Evolutionary conservation across 257 asterid genomes (phyloP).

Genomic region (Thymus quinquecostatus): DNA sequence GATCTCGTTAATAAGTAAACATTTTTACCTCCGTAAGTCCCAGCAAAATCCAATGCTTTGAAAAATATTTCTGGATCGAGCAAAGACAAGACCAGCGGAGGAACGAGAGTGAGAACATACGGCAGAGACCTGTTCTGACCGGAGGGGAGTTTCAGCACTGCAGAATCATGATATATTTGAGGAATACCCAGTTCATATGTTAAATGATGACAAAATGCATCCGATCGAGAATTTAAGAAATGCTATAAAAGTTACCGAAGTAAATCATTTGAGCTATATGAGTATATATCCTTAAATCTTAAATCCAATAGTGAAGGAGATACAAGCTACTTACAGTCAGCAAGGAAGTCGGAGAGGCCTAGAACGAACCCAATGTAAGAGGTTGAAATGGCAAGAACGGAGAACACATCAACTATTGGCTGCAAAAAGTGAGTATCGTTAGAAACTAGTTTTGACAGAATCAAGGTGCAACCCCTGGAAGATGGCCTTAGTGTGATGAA

Average conservation of each 20-base stretch:
- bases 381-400: slow-evolving; percentile 81
- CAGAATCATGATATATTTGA: slow-evolving; percentile 27
- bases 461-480: too few species aligned
- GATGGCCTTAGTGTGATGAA: too few species aligned
- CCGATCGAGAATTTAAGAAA: too few species aligned
- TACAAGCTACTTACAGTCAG: slow-evolving; percentile 66
- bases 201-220: too few species aligned
- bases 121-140: slow-evolving; percentile 67
- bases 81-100: slow-evolving; percentile 72
- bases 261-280: neutral
- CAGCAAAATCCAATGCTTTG: slow-evolving; percentile 94
- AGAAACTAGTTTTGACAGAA: neutral
- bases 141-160: slow-evolving; percentile 84
- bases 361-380: slow-evolving; percentile 84
- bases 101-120: slow-evolving; percentile 65
- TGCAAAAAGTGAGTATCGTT: slow-evolving; percentile 38
- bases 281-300: neutral
- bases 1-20: neutral
- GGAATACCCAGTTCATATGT: too few species aligned
- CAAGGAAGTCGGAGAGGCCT: slow-evolving; percentile 82
- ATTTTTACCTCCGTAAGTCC: slow-evolving; percentile 86
- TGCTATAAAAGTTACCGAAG: too few species aligned
- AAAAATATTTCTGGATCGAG: slow-evolving; percentile 93
- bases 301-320: neutral
- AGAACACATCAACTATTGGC: slow-evolving; percentile 88